Evolutionary conservation across 2,329 filamentous ascomycete species (phyloP), one percentile per base, ranked within the genome.

Genomic region (Calonectria crousiana): DNA sequence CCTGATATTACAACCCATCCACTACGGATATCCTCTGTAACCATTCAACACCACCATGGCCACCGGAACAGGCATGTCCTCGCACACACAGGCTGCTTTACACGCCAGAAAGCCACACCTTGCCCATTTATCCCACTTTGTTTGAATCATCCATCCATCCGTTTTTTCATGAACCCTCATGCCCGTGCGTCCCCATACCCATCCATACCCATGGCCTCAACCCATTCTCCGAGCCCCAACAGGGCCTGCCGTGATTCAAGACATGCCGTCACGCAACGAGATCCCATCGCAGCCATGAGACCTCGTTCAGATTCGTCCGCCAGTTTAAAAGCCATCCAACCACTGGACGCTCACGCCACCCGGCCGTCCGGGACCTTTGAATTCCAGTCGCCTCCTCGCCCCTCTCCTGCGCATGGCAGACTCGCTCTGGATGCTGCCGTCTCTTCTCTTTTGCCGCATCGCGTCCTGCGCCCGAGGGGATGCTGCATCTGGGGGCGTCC

Each of bases 221-320:
- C 53, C 75, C 75, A 74, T 73, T 68, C 47, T 52, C 70, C 74
- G 60, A 72, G 60, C 69, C 69, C 70, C 62, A 72, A 69, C 60
- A 73, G 72, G 74, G 76, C 70, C 70, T 73, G 71, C 75, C 66
- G 73, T 66, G 73, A 75, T 80, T 78, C 72, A 77, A 81, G 79
- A 80, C 79, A 80, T 70, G 36, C 41, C 74, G 73, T 80, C 79
- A 81, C 79, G 79, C 77, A 79, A 68, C 72, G 73, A 75, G 69
- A 67, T 32, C 36, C 67, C 32, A 66, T 73, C 73, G 67, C 74
- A 73, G 51, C 79, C 78, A 80, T 79, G 78, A 79, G 79, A 79
- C 79, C 78, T 73, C 67, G 34, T 51, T 76, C 71, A 71, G 73
- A 69, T 67, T 69, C 70, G 67, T 71, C 74, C 66, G 65, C 69